phyloP scores from a whole-genome alignment of 768 basidiomycete genomes.

The Trametes sanguinea region DNA sequence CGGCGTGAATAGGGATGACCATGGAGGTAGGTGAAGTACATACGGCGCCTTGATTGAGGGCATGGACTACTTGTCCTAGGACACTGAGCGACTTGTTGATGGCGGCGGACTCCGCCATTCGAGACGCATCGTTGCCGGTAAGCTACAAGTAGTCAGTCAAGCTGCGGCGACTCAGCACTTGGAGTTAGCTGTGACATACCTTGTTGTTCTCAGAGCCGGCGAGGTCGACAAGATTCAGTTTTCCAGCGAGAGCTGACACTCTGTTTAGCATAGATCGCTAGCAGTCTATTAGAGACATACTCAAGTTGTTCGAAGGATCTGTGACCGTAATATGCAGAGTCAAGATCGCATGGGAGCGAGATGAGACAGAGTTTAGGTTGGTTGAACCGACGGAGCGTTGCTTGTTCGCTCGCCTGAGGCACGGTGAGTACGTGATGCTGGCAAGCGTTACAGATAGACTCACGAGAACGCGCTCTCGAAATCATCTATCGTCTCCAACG shows the following conservation, averaged over 20 bases:
- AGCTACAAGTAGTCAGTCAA: slow-evolving; percentile 39
- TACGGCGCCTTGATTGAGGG: slow-evolving; percentile 72
- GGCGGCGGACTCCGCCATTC: slow-evolving; percentile 86
- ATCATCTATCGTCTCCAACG: slow-evolving; percentile 45
- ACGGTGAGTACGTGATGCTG: background rate
- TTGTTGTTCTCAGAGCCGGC: slow-evolving; percentile 94
- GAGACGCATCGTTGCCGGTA: slow-evolving; percentile 83
- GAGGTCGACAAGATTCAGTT: slow-evolving; percentile 85
- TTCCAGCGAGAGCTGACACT: slow-evolving; percentile 61
- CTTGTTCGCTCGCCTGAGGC: slow-evolving; percentile 62
- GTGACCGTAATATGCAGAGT: slow-evolving; percentile 68
- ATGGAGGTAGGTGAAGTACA: slow-evolving; percentile 25
- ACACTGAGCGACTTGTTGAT: slow-evolving; percentile 90
- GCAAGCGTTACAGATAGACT: slow-evolving; percentile 22
- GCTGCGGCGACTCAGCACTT: background rate
- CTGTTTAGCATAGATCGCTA: background rate
- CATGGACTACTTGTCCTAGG: slow-evolving; percentile 86
- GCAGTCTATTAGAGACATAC: slow-evolving; percentile 39
- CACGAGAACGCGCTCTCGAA: slow-evolving; percentile 51
- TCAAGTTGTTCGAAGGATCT: slow-evolving; percentile 53
- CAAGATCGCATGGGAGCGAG: slow-evolving; percentile 86
- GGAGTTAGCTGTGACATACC: slow-evolving; percentile 36
- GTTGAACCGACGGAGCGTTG: slow-evolving; percentile 86
- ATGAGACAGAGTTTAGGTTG: slow-evolving; percentile 80
- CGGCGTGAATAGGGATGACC: slow-evolving; percentile 6